Conservation (phyloP, 2,329 filamentous ascomycete species). For the Fusarium aywerte region DNA sequence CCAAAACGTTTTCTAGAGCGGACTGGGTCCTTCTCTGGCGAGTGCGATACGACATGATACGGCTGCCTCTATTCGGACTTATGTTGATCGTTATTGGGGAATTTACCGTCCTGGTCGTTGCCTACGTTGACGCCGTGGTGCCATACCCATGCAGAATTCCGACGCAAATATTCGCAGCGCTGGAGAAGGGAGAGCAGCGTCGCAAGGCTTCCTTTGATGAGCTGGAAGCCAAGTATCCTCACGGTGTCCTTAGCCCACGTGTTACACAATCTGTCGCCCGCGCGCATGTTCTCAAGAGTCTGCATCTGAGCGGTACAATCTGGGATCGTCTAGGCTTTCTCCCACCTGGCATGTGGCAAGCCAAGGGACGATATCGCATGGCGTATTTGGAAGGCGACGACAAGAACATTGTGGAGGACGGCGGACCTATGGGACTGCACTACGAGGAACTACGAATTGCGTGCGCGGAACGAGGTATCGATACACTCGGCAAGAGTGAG, state of each 20-base stretch:
- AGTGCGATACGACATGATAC: constrained; percentile 76
- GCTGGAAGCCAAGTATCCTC: constrained; percentile 49
- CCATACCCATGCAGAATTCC: constrained; percentile 88
- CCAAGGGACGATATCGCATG: constrained; percentile 64
- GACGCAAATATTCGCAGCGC: constrained; percentile 70
- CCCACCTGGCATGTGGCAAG: constrained; percentile 63
- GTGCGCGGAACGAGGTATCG: constrained; percentile 74
- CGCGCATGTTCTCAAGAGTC: constrained; percentile 55
- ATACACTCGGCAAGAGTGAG: constrained; percentile 67
- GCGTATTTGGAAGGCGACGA: constrained; percentile 78
- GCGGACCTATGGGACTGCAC: constrained; percentile 67
- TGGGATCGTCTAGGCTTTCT: constrained; percentile 63
- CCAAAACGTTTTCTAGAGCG: constrained; percentile 63
- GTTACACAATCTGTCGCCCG: constrained; percentile 48
- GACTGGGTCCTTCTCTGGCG: constrained; percentile 77
- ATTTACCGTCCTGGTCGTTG: constrained; percentile 82
- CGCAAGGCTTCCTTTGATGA: constrained; percentile 61
- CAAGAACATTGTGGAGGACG: constrained; percentile 69
- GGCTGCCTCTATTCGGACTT: constrained; percentile 81
- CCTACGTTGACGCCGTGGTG: constrained; percentile 75
- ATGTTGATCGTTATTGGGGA: constrained; percentile 84
- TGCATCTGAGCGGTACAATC: constrained; percentile 58
- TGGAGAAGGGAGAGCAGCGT: constrained; percentile 65
- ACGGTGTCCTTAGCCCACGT: constrained; percentile 51
- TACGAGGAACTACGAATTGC: constrained; percentile 75